A percentile compares a stretch with the other conserved stretches of the same genome.
These are phyloP conservation scores for Fistulina hepatica DNA, from an alignment of 1,284 basidiomycete species.

Conservation along the genomic window DNA sequence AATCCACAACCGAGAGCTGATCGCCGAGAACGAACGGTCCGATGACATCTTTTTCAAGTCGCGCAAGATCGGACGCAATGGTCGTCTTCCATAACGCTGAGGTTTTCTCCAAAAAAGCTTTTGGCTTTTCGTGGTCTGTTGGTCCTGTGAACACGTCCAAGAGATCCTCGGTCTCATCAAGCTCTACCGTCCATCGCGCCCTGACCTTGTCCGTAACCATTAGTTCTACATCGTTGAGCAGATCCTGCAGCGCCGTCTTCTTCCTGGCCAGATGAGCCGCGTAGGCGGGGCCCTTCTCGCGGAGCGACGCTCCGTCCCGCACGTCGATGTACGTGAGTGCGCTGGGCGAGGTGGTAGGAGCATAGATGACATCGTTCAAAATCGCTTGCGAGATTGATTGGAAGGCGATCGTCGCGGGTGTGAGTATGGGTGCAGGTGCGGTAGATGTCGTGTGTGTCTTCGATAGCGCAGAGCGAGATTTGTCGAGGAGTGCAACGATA, in stretches of 20 bases:
- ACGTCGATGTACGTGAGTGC: conserved; percentile 40
- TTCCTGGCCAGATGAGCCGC: conserved; percentile 39
- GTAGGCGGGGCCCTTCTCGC: too few species aligned
- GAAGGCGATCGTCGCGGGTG: conserved; percentile 74
- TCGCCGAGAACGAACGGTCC: conserved; percentile 64
- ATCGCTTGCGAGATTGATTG: conserved; percentile 45
- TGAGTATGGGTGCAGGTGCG: conserved; percentile 66
- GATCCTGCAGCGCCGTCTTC: conserved; percentile 40
- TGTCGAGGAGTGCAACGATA: conserved; percentile 76
- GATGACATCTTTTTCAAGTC: conserved; percentile 47
- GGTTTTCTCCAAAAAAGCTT: conserved; percentile 36
- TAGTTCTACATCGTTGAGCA: conserved; percentile 43
- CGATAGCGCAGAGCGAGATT: conserved; percentile 57
- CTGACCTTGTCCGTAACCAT: conserved; percentile 57
- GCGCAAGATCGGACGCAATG: conserved; percentile 23
- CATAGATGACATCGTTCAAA: conserved; percentile 57
- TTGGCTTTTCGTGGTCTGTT: conserved; percentile 35
- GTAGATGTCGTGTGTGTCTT: conserved; percentile 56
- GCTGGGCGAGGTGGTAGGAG: conserved; percentile 42
- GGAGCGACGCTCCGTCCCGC: conserved; percentile 35
- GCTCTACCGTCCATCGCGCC: conserved; percentile 45
- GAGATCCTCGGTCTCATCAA: conserved; percentile 33
- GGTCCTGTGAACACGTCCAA: conserved; percentile 36
- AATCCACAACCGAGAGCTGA: conserved; percentile 70
- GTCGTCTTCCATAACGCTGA: conserved; percentile 27